Base-by-base conservation (phyloP, 768 basidiomycete species). In the Mrakia frigida region DNA sequence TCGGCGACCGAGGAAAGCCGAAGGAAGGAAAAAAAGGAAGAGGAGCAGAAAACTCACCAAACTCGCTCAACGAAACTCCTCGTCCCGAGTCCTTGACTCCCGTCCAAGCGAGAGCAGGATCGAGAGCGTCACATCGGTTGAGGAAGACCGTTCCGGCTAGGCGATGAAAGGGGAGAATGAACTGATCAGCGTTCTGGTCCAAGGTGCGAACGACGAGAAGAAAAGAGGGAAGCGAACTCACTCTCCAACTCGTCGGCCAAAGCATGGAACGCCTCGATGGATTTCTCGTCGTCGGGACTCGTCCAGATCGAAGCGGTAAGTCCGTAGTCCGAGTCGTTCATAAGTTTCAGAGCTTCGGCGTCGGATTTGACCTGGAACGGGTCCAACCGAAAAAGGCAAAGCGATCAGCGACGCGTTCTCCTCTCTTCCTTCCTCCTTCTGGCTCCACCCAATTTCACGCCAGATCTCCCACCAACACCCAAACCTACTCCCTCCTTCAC, bases 241-340 rank as follows among this genome's bases (percentile, higher is more conserved):
- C 76, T 89, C 75, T 95, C 89, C 43, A 98, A 83, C 78, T 88
- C 87, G 70, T 91, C 89, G 10, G 87, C 88, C 35, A 96, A 85
- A 67, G 82, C 83, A 75, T 90, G 80, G 84, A 98, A 97, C 0
- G 88, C 89, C 78, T 91, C 79, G 63, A 82, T 87, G 0, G 91
- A 92, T n/a, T 87, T 87, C 0, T 86, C 82, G 75, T 89, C 87
- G 4, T 84, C 84, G 39, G 87, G 86, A 80, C 92, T 88, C 1
- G 97, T 98, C 97, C 96, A 99, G 43, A 99, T 83, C 25, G 93
- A 94, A 6, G 93, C 93, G 1, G 96, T 99, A 31, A 99, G 86
- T 21, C 97, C 97, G 81, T 95, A 98, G 0, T 88, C 88, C 23
- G 95, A 97, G 82, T 98, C 94, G 83, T 99, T 98, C 92, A 99